Conservation (phyloP, 352 stramenopile species). For the Globisporangium carolinianum region DNA sequence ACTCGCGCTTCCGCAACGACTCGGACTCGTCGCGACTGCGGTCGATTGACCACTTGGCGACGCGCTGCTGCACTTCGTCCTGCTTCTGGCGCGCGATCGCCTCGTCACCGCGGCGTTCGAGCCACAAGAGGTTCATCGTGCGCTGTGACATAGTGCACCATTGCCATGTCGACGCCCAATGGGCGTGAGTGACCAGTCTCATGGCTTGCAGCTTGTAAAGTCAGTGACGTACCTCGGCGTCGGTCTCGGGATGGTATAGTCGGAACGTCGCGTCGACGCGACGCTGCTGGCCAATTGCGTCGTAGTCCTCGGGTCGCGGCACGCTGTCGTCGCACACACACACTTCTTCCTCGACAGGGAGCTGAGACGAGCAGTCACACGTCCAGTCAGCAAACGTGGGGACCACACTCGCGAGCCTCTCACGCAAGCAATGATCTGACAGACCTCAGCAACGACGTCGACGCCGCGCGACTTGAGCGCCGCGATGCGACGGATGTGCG, state of each 20-base stretch:
- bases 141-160: slow-evolving; percentile 15
- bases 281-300: slow-evolving; percentile 16
- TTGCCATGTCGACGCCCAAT: too few species aligned
- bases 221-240: slow-evolving; percentile 35
- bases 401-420: too few species aligned
- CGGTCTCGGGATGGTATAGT: slow-evolving; percentile 52
- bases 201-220: background rate
- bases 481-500: slow-evolving; percentile 62
- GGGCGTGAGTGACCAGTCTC: background rate
- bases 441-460: slow-evolving; percentile 11
- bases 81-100: slow-evolving; percentile 33
- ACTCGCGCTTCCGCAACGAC: slow-evolving; percentile 54
- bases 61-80: slow-evolving; percentile 33
- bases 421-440: too few species aligned
- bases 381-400: too few species aligned
- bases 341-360: background rate
- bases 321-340: background rate
- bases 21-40: slow-evolving; percentile 67
- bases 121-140: slow-evolving; percentile 70
- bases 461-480: slow-evolving; percentile 35
- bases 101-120: slow-evolving; percentile 42
- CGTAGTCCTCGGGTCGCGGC: slow-evolving; percentile 13
- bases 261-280: slow-evolving; percentile 47
- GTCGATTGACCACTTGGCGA: slow-evolving; percentile 53
- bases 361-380: too few species aligned